Evolutionary conservation across 176 grass and related monocot species (phyloP), one percentile per base, ranked within the genome.

Genomic region (Avena insularis): DNA sequence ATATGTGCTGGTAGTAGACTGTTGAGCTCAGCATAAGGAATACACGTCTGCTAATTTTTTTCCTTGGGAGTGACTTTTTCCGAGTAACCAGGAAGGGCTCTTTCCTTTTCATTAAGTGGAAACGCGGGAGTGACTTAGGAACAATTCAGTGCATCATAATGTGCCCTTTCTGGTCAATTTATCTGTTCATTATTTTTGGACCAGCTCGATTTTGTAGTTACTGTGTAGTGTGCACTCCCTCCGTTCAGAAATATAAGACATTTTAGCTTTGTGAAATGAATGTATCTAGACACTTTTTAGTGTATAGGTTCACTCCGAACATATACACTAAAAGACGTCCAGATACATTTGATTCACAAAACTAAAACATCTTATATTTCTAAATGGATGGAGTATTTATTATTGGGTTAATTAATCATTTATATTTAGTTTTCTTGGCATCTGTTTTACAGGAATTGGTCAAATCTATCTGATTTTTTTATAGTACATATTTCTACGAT

Each of bases 21-120:
- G 11, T 72, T 84, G 55, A 73, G 31, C 75, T 84, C 25, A 79
- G 35, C 12, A 10, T 69, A 5, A 54, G 38, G 54, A 84, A 71
- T 57, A 84, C 54, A 29, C 61, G 3, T 29, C 16, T 79, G 57
- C 1, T 79, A 49, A 29, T 29, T 29, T 21, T 12, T 71, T 71
- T 78, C 10, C 49, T 17, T 58, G 60, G 23, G 53, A 49, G 31
- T 53, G 27, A 60, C 75, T 71, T 75, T 50, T 75, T 66, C 1
- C 1, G 21, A 75, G 71, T 75, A 75, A 74, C 71, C 5, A 75
- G 47, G 12, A 49, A 12, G 21, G 48, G 71, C 21, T 75, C 46
- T 75, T 66, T 51, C 46, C 45, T 75, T 46, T 50, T 50, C n/a
- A 49, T 50, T 49, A 75, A 75, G 71, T 75, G 50, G 21, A 49